Conservation (phyloP, 331 rosid genomes). For the Telfairia occidentalis region DNA sequence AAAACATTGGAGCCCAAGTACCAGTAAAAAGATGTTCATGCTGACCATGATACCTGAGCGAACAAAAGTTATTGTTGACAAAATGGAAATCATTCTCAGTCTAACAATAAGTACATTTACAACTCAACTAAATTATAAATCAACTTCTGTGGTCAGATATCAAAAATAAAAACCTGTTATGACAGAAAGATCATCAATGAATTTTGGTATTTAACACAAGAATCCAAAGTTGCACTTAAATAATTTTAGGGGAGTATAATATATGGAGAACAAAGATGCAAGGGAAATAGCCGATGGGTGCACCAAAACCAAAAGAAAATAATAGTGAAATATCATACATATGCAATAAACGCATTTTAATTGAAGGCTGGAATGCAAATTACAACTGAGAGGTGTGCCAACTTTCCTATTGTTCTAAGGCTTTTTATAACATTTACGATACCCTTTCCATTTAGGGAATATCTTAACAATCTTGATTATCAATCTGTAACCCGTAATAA, state of each 20-base stretch:
- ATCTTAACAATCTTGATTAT: neutral
- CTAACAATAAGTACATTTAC: neutral
- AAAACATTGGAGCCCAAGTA: neutral
- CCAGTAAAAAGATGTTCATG: neutral
- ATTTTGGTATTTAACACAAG: neutral
- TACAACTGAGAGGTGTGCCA: neutral
- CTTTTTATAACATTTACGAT: neutral
- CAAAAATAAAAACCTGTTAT: neutral
- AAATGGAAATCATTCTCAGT: neutral
- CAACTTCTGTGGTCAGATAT: neutral
- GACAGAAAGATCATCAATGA: neutral
- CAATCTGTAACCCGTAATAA: neutral
- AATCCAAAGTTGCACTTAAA: neutral
- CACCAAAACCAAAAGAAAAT: neutral
- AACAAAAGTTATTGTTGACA: neutral
- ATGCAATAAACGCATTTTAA: neutral
- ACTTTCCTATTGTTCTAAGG: neutral
- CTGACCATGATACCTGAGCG: too few relatives aligned
- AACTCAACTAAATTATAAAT: neutral
- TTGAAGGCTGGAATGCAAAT: neutral
- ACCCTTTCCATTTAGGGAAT: neutral
- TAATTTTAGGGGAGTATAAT: neutral
- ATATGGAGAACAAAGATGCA: neutral
- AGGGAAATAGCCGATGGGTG: neutral
- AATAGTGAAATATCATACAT: neutral